Conservation (phyloP, 106 monocot genomes). For the Cymbidium sinense region DNA sequence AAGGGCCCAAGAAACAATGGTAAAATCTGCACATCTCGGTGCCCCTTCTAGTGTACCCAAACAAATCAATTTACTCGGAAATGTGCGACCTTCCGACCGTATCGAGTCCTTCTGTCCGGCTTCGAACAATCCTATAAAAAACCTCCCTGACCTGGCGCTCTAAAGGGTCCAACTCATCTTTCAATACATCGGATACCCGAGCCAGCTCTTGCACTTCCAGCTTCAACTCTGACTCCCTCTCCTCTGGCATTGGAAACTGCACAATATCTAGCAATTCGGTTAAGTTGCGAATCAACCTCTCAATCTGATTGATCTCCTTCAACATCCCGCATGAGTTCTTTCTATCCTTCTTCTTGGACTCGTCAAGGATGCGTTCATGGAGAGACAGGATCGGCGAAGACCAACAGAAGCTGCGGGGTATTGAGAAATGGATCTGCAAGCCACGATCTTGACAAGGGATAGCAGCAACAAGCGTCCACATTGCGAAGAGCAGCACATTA, state of each 20-base stretch:
- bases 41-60: too few species aligned
- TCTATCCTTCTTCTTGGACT: slow-evolving; percentile 53
- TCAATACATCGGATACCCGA: slow-evolving; percentile 24
- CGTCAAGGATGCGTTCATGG: slow-evolving; percentile 43
- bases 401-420: slow-evolving; percentile 43
- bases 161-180: slow-evolving; percentile 44
- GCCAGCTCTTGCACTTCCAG: slow-evolving; percentile 23
- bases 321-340: slow-evolving; percentile 42
- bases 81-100: too few species aligned
- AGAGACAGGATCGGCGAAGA: slow-evolving; percentile 19
- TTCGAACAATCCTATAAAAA: slow-evolving; percentile 49
- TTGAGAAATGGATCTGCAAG: slow-evolving; percentile 36
- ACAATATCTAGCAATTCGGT: slow-evolving; percentile 30
- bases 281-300: slow-evolving; percentile 27
- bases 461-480: slow-evolving; percentile 49
- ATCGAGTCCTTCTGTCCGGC: slow-evolving; percentile 51
- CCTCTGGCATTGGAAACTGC: slow-evolving; percentile 33
- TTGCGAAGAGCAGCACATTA: slow-evolving; percentile 34
- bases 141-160: slow-evolving; percentile 64
- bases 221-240: slow-evolving; percentile 43
- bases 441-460: slow-evolving; percentile 70
- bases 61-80: too few species aligned
- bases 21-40: too few species aligned
- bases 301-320: slow-evolving; percentile 50
- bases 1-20: too few species aligned